Evolutionary conservation across 1,139 yeast species (phyloP).

Genomic region (Yamadazyma triangularis): DNA sequence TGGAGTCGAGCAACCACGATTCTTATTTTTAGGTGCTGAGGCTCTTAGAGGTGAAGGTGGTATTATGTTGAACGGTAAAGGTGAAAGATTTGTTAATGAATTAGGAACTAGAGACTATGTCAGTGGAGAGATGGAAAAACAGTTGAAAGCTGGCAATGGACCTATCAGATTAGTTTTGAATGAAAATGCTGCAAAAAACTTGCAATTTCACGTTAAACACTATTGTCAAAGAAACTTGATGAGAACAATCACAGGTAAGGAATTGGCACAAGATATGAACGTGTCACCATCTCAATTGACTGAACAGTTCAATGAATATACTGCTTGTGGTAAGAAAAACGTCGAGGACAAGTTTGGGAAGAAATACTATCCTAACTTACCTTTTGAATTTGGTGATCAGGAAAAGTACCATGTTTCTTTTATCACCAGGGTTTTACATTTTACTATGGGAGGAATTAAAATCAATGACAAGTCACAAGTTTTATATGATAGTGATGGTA

Average conservation of each 20-base stretch:
- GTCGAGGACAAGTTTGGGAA: constrained; percentile 46
- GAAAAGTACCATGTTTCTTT: constrained; percentile 45
- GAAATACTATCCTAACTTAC: constrained; percentile 48
- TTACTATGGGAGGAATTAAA: constrained; percentile 83
- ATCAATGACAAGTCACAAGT: constrained; percentile 60
- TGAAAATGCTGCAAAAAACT: constrained; percentile 37
- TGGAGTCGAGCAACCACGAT: constrained; percentile 39
- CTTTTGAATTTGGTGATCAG: constrained; percentile 27
- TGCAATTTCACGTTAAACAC: constrained; percentile 58
- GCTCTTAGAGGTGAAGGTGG: constrained; percentile 80
- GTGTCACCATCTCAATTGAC: constrained; percentile 23
- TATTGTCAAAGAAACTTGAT: constrained; percentile 65
- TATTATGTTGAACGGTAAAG: constrained; percentile 55
- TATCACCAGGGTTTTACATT: constrained; percentile 75
- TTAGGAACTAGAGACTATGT: constrained; percentile 68
- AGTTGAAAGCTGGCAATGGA: constrained; percentile 39
- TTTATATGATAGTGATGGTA: constrained; percentile 29
- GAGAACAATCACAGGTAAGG: constrained; percentile 46
- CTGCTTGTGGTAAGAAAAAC: constrained; percentile 42
- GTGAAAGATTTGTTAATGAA: constrained; percentile 69
- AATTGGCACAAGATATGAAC: constrained; percentile 45
- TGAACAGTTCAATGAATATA: constrained; percentile 40
- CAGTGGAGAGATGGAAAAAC: constrained; percentile 54
- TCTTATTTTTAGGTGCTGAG: constrained; percentile 73
- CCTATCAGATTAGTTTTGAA: constrained; percentile 50